phyloP scores from a whole-genome alignment of 2,329 filamentous ascomycete species.

The Whalleya microplaca region DNA sequence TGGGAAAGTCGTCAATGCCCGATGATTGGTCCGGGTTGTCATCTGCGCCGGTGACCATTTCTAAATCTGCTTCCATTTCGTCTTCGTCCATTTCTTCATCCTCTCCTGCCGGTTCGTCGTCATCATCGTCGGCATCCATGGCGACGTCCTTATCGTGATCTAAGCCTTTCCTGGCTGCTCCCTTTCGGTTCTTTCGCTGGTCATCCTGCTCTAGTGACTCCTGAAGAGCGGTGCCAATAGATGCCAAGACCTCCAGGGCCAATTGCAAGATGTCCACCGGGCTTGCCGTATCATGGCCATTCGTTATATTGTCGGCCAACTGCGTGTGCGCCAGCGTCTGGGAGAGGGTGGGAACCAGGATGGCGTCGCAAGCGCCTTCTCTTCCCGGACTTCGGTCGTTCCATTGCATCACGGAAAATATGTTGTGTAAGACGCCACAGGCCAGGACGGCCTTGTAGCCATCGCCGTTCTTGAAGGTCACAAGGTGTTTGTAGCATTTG shows the following conservation, averaged over 20 bases:
- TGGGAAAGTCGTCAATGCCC: conserved; percentile 56
- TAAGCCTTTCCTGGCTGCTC: conserved; percentile 45
- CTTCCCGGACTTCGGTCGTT: conserved; percentile 54
- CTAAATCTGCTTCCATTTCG: conserved; percentile 67
- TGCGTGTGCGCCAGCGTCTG: conserved; percentile 42
- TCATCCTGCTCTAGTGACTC: conserved; percentile 52
- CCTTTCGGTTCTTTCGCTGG: conserved; percentile 30
- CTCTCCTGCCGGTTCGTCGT: conserved; percentile 45
- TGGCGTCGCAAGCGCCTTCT: conserved; percentile 54
- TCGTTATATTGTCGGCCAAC: conserved; percentile 31
- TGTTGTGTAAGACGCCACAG: conserved; percentile 65
- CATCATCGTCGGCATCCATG: conserved; percentile 45
- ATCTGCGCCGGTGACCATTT: conserved; percentile 59
- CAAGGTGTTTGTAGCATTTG: conserved; percentile 53
- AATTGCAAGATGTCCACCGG: conserved; percentile 54
- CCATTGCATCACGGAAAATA: conserved; percentile 59
- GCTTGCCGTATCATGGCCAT: conserved; percentile 44
- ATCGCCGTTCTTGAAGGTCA: conserved; percentile 51
- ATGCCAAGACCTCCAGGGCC: conserved; percentile 65
- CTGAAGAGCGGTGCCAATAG: conserved; percentile 64
- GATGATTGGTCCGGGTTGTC: conserved; percentile 46
- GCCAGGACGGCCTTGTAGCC: conserved; percentile 57
- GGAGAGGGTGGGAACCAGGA: conserved; percentile 51
- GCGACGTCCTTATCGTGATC: conserved; percentile 37
- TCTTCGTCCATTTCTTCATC: conserved; percentile 60